A percentile compares a stretch with the other conserved stretches of the same genome.
These are phyloP conservation scores for Aureobasidium sp. DNA, from an alignment of 2,329 filamentous ascomycete genomes.

Conservation along the genomic window DNA sequence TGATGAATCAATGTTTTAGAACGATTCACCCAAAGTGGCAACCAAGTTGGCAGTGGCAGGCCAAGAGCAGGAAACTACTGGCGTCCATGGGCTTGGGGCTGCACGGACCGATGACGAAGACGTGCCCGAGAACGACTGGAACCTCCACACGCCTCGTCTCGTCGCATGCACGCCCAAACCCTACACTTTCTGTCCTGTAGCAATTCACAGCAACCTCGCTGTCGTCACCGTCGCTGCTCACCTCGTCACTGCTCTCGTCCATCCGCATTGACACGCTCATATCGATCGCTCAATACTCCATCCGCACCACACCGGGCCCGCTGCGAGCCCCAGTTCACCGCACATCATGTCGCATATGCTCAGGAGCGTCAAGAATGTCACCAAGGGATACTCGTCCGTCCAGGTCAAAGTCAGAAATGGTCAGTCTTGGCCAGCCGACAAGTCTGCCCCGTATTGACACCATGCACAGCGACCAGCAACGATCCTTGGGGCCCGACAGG, in stretches of 20 bases:
- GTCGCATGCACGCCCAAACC: not conserved
- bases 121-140: not conserved
- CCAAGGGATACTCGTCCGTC: conserved; percentile 92
- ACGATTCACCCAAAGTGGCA: not conserved
- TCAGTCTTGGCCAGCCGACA: conserved; percentile 39
- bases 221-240: not conserved
- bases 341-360: conserved; percentile 86
- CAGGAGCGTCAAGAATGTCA: conserved; percentile 97
- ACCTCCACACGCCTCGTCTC: not conserved
- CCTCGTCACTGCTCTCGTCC: not conserved
- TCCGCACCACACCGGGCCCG: not conserved
- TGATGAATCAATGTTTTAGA: not conserved
- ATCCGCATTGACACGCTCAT: not conserved
- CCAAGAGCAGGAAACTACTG: not conserved
- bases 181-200: not conserved
- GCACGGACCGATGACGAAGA: conserved; percentile 12
- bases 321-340: not conserved
- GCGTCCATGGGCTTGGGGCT: not conserved
- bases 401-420: conserved; percentile 99
- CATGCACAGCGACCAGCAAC: conserved; percentile 80
- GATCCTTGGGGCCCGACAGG: conserved; percentile 97
- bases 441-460: not conserved
- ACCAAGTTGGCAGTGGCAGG: not conserved
- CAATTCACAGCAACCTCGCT: not conserved
- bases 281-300: not conserved